phyloP scores from a whole-genome alignment of 768 basidiomycete genomes.

The Collybia nuda region DNA sequence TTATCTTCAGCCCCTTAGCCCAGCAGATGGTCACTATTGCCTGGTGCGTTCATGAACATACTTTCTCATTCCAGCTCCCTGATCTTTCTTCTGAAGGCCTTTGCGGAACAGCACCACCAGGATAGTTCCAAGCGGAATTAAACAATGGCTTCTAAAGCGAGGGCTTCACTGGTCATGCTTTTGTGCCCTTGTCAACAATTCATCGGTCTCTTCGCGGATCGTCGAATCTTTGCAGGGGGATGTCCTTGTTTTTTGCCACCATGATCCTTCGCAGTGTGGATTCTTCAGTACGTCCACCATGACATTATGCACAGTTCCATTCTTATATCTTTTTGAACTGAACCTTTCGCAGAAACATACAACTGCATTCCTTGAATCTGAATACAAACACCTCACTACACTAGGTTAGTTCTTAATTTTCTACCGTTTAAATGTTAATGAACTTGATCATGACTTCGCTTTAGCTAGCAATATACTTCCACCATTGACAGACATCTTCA shows the following conservation, averaged over 20 bases:
- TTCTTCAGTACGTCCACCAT: background rate
- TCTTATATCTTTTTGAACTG: background rate
- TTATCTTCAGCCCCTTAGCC: background rate
- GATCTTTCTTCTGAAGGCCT: background rate
- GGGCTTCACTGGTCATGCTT: background rate
- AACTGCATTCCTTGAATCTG: background rate
- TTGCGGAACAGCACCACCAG: background rate
- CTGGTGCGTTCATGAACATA: background rate
- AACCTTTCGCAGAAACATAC: background rate
- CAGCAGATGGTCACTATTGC: background rate
- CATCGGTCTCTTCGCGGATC: background rate
- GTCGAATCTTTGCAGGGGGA: background rate
- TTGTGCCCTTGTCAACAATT: background rate
- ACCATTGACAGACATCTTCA: background rate
- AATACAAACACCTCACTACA: background rate
- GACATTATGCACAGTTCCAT: background rate
- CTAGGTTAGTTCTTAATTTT: background rate
- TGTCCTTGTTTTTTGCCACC: background rate
- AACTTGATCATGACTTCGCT: background rate
- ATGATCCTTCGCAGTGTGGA: background rate
- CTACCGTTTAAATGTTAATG: background rate
- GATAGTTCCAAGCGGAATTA: background rate
- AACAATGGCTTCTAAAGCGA: background rate
- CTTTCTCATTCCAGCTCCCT: background rate
- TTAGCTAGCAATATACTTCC: background rate